These are phyloP conservation scores for Citrullus amarus DNA, from an alignment of 306 rosid species.

Conservation along the genomic window DNA sequence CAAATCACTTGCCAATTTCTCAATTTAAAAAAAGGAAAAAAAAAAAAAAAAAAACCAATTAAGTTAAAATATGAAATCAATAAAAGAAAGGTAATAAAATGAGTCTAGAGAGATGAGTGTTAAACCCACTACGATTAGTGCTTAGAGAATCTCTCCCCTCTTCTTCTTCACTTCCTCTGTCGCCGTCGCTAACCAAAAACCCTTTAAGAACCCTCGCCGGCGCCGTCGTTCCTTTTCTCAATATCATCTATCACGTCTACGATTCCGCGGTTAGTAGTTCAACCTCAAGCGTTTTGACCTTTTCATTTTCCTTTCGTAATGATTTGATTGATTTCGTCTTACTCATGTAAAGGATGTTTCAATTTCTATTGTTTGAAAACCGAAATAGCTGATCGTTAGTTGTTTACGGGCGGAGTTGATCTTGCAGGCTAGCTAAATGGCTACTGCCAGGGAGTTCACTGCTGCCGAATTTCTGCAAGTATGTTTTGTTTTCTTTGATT, in stretches of 20 bases:
- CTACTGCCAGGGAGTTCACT: slow-evolving; percentile 34
- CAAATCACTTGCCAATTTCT: too few species aligned
- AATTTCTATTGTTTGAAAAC: neutral
- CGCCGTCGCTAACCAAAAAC: neutral
- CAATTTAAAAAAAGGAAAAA: too few species aligned
- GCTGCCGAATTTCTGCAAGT: slow-evolving; percentile 51
- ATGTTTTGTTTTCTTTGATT: slow-evolving; percentile 4
- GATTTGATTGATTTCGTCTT: neutral
- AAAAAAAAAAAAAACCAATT: too few species aligned
- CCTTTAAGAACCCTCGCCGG: neutral
- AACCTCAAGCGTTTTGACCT: neutral
- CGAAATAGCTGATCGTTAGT: neutral
- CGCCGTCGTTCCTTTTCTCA: neutral
- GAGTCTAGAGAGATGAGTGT: too few species aligned
- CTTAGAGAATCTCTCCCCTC: neutral
- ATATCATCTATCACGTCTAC: neutral
- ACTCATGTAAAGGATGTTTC: neutral
- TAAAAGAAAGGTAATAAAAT: too few species aligned
- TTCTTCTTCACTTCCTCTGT: neutral
- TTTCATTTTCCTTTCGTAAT: neutral
- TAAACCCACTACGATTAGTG: neutral
- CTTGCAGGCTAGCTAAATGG: slow-evolving; percentile 11
- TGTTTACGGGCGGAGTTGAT: neutral
- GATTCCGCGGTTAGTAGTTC: neutral
- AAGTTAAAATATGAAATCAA: too few species aligned